phyloP scores from a whole-genome alignment of 495 filamentous ascomycete genomes.

The Recurvomyces mirabilis region DNA sequence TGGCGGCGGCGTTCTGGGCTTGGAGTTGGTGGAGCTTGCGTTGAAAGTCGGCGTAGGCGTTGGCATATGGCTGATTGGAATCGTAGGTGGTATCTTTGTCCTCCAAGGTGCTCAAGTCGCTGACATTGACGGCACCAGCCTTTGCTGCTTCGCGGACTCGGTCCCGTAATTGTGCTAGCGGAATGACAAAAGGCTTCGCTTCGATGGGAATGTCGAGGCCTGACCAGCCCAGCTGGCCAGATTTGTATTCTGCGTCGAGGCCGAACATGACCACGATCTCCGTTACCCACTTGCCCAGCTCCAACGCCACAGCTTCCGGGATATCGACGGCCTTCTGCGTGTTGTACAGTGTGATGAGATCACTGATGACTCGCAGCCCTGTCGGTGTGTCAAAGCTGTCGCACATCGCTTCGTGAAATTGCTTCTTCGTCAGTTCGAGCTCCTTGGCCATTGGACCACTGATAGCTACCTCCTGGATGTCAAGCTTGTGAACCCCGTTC shows the following conservation, averaged over 20 bases:
- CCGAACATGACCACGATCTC: constrained; percentile 75
- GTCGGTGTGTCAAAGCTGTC: constrained; percentile 84
- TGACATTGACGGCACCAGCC: constrained; percentile 16
- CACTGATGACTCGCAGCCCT: constrained; percentile 62
- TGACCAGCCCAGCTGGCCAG: constrained; percentile 70
- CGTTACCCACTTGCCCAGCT: constrained; percentile 69
- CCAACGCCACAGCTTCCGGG: constrained; percentile 19
- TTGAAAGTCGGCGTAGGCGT: constrained; percentile 29
- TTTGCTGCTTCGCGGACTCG: constrained; percentile 27
- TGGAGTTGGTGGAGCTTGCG: constrained; percentile 22
- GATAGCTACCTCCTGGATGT: constrained; percentile 21
- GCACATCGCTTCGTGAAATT: constrained; percentile 55
- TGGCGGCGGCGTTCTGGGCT: constrained; percentile 23
- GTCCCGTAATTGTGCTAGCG: constrained; percentile 27
- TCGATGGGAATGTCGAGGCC: constrained; percentile 51
- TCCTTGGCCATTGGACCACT: constrained; percentile 19
- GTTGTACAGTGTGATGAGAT: constrained; percentile 65
- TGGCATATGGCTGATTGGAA: constrained; percentile 23
- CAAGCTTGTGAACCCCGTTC: constrained; percentile 2
- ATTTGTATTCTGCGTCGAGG: constrained; percentile 46
- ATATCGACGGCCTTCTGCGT: constrained; percentile 37
- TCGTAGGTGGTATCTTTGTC: constrained; percentile 15
- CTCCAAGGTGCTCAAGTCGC: constrained; percentile 8
- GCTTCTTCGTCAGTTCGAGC: constrained; percentile 52
- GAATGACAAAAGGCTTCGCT: constrained; percentile 29